These are phyloP conservation scores for Didymella sp. DNA, from an alignment of 2,329 filamentous ascomycete genomes.

Conservation along the genomic window DNA sequence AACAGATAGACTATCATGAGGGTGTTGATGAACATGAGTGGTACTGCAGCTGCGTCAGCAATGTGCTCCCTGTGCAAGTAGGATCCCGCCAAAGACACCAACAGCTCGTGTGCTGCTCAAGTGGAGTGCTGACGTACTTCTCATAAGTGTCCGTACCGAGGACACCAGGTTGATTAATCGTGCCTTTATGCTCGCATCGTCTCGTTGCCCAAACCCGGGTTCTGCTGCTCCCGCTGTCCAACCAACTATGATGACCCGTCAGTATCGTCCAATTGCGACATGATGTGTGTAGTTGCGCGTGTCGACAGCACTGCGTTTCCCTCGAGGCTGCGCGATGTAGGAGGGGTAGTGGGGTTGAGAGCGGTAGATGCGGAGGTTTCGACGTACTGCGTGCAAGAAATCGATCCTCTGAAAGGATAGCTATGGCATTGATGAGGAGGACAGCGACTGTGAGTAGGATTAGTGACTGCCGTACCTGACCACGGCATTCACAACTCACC, in stretches of 20 bases:
- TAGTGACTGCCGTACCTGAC: conserved; percentile 20
- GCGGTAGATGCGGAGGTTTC: not conserved
- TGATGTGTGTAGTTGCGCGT: not conserved
- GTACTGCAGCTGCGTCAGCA: conserved; percentile 40
- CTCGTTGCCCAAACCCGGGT: conserved; percentile 74
- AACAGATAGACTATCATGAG: conserved; percentile 49
- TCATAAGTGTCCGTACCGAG: conserved; percentile 88
- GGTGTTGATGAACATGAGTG: conserved; percentile 51
- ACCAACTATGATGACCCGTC: conserved; percentile 67
- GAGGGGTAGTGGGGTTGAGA: conserved; percentile 5
- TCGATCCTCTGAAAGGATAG: conserved; percentile 91
- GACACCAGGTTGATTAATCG: conserved; percentile 90
- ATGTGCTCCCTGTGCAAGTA: not conserved
- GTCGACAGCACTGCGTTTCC: not conserved
- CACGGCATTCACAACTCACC: conserved; percentile 53
- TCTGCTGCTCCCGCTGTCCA: conserved; percentile 72
- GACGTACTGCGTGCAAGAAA: conserved; percentile 81
- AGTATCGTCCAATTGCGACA: not conserved
- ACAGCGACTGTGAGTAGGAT: conserved; percentile 67
- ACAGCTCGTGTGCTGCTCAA: not conserved
- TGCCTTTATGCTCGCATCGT: conserved; percentile 81
- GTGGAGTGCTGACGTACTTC: conserved; percentile 68
- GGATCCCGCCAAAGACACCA: not conserved
- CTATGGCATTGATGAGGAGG: conserved; percentile 91
- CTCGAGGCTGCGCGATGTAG: not conserved